phyloP scores from a whole-genome alignment of 2,329 filamentous ascomycete genomes.

The Botryotinia narcissicola region DNA sequence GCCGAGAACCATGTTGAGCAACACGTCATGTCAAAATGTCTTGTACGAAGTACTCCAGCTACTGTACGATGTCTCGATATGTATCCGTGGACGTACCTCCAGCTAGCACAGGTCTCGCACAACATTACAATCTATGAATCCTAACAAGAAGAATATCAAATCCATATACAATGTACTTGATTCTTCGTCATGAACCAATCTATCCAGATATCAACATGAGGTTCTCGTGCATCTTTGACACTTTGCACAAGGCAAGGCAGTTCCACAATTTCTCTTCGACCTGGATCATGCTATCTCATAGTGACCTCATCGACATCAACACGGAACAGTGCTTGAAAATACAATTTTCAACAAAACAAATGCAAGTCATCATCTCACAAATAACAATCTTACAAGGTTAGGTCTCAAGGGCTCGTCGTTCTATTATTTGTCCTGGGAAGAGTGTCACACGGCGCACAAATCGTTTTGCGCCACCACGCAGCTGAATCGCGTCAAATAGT shows the following conservation, averaged over 20 bases:
- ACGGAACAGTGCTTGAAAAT: not conserved
- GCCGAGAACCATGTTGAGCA: not conserved
- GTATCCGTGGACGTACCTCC: too few relatives aligned
- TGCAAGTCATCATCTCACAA: not conserved
- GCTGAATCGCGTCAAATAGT: not conserved
- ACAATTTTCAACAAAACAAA: not conserved
- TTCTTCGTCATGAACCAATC: not conserved
- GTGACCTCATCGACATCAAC: constrained; percentile 1
- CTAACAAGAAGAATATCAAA: not conserved
- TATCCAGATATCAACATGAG: not conserved
- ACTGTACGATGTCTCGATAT: too few relatives aligned
- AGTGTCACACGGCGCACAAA: constrained; percentile 1
- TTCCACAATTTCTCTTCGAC: not conserved
- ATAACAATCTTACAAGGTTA: not conserved
- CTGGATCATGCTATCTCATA: not conserved
- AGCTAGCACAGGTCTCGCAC: not conserved
- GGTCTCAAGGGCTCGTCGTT: not conserved
- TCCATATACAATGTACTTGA: not conserved
- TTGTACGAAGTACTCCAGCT: too few relatives aligned
- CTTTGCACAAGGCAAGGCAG: not conserved
- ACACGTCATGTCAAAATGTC: not conserved
- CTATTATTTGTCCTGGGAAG: not conserved
- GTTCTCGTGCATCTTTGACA: not conserved
- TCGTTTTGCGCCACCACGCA: not conserved
- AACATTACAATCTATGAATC: too few relatives aligned